Percentiles rank a stretch among this genome's conserved stretches.
Evolutionary conservation across 2,329 filamentous ascomycete genomes (phyloP).

Genomic region (Botrytis fabae): DNA sequence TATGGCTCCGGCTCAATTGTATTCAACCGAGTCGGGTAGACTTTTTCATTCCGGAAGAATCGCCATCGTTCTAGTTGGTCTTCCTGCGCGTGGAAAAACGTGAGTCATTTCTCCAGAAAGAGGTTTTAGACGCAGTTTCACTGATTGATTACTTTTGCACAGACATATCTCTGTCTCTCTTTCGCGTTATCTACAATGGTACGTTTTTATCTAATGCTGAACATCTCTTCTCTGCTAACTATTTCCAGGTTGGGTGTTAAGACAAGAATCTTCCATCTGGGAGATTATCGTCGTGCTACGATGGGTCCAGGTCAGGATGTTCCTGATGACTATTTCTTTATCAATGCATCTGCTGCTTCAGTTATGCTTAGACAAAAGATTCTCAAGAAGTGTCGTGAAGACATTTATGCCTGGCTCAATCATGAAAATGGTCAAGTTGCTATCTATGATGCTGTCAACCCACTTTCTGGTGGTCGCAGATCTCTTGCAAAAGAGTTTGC

Average conservation of each 20-base stretch:
- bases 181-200: slow-evolving; percentile 90
- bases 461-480: slow-evolving; percentile 75
- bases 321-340: slow-evolving; percentile 96
- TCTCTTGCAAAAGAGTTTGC: slow-evolving; percentile 92
- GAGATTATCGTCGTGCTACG: slow-evolving; percentile 92
- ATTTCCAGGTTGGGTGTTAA: slow-evolving; percentile 84
- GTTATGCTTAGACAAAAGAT: slow-evolving; percentile 97
- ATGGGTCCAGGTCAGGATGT: slow-evolving; percentile 81
- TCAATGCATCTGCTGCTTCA: slow-evolving; percentile 87
- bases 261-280: slow-evolving; percentile 94
- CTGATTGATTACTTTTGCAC: slow-evolving; percentile 3
- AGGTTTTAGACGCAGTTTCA: background rate
- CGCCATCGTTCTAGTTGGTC: slow-evolving; percentile 93
- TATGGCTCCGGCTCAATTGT: slow-evolving; percentile 92
- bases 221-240: slow-evolving; percentile 14
- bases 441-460: slow-evolving; percentile 98
- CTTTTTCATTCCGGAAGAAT: slow-evolving; percentile 97
- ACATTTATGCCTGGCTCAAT: slow-evolving; percentile 94
- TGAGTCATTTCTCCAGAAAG: slow-evolving; percentile 46
- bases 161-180: slow-evolving; percentile 95
- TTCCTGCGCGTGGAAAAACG: slow-evolving; percentile 95
- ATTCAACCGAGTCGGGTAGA: slow-evolving; percentile 95
- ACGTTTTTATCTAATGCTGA: slow-evolving; percentile 37
- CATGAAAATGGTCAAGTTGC: slow-evolving; percentile 97
- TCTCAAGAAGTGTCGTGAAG: slow-evolving; percentile 92